Evolutionary conservation across 129 eudicot genomes (phyloP), one percentile per base, ranked within the genome.

Genomic region (Rutidosis leptorrhynchoides): DNA sequence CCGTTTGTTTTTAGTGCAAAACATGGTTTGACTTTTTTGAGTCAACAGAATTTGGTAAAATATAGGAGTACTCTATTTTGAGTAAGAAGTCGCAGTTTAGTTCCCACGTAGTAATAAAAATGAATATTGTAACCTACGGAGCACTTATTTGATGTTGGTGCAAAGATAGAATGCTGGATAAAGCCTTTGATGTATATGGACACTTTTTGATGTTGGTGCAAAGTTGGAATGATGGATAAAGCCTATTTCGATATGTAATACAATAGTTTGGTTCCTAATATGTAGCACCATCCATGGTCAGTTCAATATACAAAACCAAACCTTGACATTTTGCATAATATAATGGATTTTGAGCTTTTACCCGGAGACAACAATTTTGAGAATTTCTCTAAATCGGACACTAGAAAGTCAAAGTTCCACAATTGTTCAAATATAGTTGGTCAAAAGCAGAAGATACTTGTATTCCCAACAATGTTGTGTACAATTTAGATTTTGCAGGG

Each of bases 171-270:
- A n/a, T n/a, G n/a, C n/a, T n/a, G n/a, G n/a, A n/a, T n/a, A n/a
- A n/a, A n/a, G n/a, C n/a, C n/a, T n/a, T n/a, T n/a, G n/a, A n/a
- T n/a, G n/a, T n/a, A n/a, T n/a, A n/a, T n/a, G n/a, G n/a, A n/a
- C n/a, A n/a, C n/a, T 90, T 56, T 72, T 70, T 69, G 97, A n/a
- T n/a, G 97, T 63, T 90, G 95, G 92, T 80, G 92, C 62, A 80
- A 73, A 75, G 85, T 79, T 60, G 95, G 89, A 56, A 74, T 48
- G 74, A 26, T 82, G 73, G 85, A 87, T 72, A 87, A 84, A 69
- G 87, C 89, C 64, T 84, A 80, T 70, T 75, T 78, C 71, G 87
- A 84, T 54, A 90, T 90, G 97, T 79, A 74, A 55, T 73, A 80
- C 45, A 90, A 84, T 42, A 87, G 87, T 17, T 64, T 90, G 14